These are phyloP conservation scores for Diaporthe destruens DNA, from an alignment of 2,329 filamentous ascomycete genomes.

Conservation along the genomic window DNA sequence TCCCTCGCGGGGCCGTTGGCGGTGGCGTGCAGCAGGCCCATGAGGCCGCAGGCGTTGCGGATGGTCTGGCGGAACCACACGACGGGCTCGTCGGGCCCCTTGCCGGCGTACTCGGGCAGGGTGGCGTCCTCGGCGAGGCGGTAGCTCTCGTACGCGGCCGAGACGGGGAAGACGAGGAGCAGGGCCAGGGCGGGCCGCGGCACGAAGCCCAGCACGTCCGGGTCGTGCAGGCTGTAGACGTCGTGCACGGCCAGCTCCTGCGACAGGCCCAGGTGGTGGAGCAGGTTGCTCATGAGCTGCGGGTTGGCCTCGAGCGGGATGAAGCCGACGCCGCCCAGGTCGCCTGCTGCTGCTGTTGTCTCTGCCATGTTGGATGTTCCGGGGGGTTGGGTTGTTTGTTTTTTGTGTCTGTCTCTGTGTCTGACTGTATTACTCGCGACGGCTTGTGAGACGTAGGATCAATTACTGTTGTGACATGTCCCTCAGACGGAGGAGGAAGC, in stretches of 20 bases:
- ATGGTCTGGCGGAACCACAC: constrained; percentile 98
- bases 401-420: neutral
- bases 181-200: constrained; percentile 90
- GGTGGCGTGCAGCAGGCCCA: constrained; percentile 86
- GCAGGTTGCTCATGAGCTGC: constrained; percentile 85
- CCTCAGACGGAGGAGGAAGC: neutral
- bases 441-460: neutral
- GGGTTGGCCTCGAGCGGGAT: constrained; percentile 81
- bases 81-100: constrained; percentile 79
- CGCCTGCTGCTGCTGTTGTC: constrained; percentile 55
- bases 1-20: constrained; percentile 79
- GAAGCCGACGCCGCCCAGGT: constrained; percentile 55
- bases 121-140: constrained; percentile 79
- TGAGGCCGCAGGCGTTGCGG: constrained; percentile 90
- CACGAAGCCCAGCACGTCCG: constrained; percentile 85
- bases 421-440: neutral
- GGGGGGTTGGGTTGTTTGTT: neutral
- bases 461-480: neutral
- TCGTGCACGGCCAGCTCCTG: constrained; percentile 84
- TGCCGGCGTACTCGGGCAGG: constrained; percentile 73
- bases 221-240: constrained; percentile 90
- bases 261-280: constrained; percentile 88
- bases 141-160: constrained; percentile 80
- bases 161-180: constrained; percentile 92
- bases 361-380: constrained; percentile 15